Percentiles rank a stretch among this genome's conserved stretches.
phyloP scores from a whole-genome alignment of 768 basidiomycete species.

The Mycena alexandri region DNA sequence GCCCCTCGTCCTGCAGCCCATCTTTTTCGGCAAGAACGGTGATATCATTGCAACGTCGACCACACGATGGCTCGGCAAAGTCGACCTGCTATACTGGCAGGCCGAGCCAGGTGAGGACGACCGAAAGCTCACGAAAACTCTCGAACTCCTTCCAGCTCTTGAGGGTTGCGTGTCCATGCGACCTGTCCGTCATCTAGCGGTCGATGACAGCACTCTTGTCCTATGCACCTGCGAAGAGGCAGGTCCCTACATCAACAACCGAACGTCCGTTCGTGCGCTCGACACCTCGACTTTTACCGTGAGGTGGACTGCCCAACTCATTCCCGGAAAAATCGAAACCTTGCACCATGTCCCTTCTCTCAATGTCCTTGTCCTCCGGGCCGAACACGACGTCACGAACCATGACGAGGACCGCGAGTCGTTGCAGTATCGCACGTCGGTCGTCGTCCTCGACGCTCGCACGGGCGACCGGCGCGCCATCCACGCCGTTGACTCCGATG shows the following conservation, averaged over 20 bases:
- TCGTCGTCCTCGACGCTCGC: conserved; percentile 27
- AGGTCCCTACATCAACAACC: conserved; percentile 10
- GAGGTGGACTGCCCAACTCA: conserved; percentile 22
- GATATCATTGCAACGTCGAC: conserved; percentile 27
- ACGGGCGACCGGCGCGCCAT: conserved; percentile 29
- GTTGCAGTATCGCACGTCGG: conserved; percentile 24
- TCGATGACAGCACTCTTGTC: conserved; percentile 26
- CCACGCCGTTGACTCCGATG: conserved; percentile 25
- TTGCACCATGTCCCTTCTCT: conserved; percentile 20
- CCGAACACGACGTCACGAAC: conserved; percentile 25
- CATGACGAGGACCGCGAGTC: conserved; percentile 29
- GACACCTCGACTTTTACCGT: conserved; percentile 24
- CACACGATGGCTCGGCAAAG: conserved; percentile 25
- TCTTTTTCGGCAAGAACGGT: conserved; percentile 19
- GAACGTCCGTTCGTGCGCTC: conserved; percentile 23
- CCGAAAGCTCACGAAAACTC: conserved; percentile 25
- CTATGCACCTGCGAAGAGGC: conserved; percentile 28
- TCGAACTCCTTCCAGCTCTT: conserved; percentile 26
- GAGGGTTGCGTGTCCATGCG: conserved; percentile 24
- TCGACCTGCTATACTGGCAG: conserved; percentile 27
- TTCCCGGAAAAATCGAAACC: conserved; percentile 25
- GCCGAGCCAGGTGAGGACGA: conserved; percentile 8
- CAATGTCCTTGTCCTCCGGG: conserved; percentile 22
- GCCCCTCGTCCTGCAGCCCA: conserved; percentile 22
- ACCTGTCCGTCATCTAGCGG: conserved; percentile 5